Evolutionary conservation across 805 yeast species (phyloP).

Genomic region (Suhomyces xylopsoci): DNA sequence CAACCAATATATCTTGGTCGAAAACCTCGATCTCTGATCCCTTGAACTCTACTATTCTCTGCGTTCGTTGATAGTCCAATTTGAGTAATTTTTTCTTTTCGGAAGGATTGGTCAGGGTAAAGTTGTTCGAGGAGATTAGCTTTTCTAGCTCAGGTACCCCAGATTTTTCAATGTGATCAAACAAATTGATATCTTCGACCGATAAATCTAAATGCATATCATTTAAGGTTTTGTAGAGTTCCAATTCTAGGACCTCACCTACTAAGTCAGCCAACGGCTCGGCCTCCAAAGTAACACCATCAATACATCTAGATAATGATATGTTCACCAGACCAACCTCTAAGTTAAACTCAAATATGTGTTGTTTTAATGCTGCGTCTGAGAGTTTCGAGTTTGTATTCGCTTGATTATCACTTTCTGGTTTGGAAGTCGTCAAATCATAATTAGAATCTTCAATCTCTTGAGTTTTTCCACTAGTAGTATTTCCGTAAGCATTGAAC

Average conservation of each 20-base stretch:
- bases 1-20: conserved; percentile 72
- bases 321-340: conserved; percentile 61
- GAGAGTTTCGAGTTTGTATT: conserved; percentile 2
- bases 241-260: conserved; percentile 61
- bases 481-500: conserved; percentile 32
- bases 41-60: conserved; percentile 55
- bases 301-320: conserved; percentile 64
- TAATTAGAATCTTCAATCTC: conserved; percentile 10
- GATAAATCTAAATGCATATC: conserved; percentile 65
- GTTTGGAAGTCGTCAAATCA: background rate
- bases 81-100: conserved; percentile 48
- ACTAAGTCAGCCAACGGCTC: conserved; percentile 69
- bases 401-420: background rate
- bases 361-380: conserved; percentile 45
- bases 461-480: conserved; percentile 17
- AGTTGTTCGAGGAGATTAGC: conserved; percentile 63
- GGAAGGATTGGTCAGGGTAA: conserved; percentile 32
- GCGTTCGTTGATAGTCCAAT: conserved; percentile 55
- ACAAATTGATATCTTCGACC: conserved; percentile 63
- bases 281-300: conserved; percentile 56
- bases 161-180: conserved; percentile 69
- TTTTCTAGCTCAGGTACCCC: conserved; percentile 63
- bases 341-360: conserved; percentile 67
- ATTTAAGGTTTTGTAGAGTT: conserved; percentile 54
- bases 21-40: conserved; percentile 58